These are phyloP conservation scores for Termitomyces sp. DNA, from an alignment of 768 basidiomycete genomes.

Conservation along the genomic window DNA sequence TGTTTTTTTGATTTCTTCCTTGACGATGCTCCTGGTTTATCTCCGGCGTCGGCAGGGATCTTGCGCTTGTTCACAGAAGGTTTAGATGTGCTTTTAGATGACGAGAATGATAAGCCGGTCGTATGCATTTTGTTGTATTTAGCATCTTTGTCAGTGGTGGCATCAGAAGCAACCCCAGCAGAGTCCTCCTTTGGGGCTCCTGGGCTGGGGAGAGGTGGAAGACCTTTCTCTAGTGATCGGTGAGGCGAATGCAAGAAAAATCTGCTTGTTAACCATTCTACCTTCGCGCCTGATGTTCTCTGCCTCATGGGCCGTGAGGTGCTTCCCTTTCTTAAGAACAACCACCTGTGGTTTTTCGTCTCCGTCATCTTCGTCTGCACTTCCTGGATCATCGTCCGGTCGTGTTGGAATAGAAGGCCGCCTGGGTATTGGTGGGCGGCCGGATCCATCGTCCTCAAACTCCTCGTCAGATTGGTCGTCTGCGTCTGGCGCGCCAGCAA, in stretches of 20 bases:
- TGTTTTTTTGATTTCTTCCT: constrained; percentile 57
- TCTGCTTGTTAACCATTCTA: constrained; percentile 18
- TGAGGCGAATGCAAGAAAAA: not conserved
- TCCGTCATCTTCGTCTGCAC: constrained; percentile 62
- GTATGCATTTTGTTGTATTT: constrained; percentile 16
- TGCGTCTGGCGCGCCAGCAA: constrained; percentile 48
- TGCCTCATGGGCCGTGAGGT: constrained; percentile 72
- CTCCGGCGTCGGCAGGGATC: constrained; percentile 23
- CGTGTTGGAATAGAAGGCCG: constrained; percentile 70
- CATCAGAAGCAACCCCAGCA: not conserved
- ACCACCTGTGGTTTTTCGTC: constrained; percentile 90
- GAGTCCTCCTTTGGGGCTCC: constrained; percentile 15
- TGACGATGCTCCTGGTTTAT: constrained; percentile 22
- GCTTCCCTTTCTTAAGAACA: constrained; percentile 84
- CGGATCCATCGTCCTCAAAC: constrained; percentile 63
- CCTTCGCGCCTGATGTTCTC: constrained; percentile 75
- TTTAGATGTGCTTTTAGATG: constrained; percentile 26
- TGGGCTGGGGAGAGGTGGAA: constrained; percentile 45
- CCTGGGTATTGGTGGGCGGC: constrained; percentile 67
- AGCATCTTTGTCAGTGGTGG: constrained; percentile 9
- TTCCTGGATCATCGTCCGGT: constrained; percentile 64
- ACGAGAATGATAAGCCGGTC: constrained; percentile 41
- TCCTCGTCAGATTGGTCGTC: constrained; percentile 41
- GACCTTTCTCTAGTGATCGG: constrained; percentile 47
- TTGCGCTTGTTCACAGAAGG: constrained; percentile 35